Evolutionary conservation across 371 early-diverging fungal species (phyloP).

Genomic region (Saksenaea oblongispora): DNA sequence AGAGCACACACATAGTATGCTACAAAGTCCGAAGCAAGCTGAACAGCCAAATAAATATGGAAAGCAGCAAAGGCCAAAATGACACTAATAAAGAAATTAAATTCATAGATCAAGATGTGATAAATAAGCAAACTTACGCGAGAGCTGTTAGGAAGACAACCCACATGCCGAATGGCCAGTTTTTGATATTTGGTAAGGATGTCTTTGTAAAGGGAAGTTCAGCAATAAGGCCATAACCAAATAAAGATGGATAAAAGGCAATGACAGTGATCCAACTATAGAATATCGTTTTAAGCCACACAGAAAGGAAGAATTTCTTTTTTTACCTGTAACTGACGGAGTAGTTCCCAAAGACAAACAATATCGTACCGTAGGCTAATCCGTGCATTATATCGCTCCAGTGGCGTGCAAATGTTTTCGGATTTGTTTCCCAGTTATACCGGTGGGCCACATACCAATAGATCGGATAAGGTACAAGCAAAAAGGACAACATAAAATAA

Average conservation of each 20-base stretch:
- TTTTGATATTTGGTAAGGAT: constrained; percentile 66
- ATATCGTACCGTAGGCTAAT: constrained; percentile 60
- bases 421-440: constrained; percentile 67
- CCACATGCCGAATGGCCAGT: constrained; percentile 77
- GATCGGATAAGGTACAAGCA: constrained; percentile 56
- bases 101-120: background rate
- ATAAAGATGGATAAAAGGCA: constrained; percentile 74
- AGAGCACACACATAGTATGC: constrained; percentile 61
- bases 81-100: constrained; percentile 24
- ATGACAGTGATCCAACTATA: constrained; percentile 70
- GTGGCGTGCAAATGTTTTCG: constrained; percentile 64
- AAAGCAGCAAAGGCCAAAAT: constrained; percentile 60
- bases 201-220: constrained; percentile 75
- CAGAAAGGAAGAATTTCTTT: background rate
- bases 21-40: constrained; percentile 36
- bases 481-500: constrained; percentile 57
- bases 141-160: constrained; percentile 61
- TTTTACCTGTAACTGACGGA: constrained; percentile 63
- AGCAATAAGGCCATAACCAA: constrained; percentile 66
- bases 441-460: constrained; percentile 59
- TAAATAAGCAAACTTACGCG: constrained; percentile 23
- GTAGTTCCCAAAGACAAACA: constrained; percentile 87
- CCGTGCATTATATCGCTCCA: constrained; percentile 65
- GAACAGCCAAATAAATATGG: constrained; percentile 58
- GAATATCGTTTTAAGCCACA: background rate